Conservation (phyloP, 2,329 filamentous ascomycete genomes). For the Pyrenophora teres region DNA sequence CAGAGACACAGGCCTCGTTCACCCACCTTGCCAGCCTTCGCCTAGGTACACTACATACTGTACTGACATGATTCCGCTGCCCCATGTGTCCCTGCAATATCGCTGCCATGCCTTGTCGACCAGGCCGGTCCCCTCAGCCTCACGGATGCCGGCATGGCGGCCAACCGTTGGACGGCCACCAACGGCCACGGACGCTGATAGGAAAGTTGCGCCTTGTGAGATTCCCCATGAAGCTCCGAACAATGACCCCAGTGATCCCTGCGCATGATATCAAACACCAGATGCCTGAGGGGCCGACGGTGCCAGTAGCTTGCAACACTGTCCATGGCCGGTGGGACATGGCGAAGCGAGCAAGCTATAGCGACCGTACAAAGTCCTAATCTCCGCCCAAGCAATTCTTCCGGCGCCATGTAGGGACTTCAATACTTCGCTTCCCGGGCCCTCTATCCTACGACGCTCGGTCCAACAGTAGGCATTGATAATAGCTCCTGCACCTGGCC, state of each 20-base stretch:
- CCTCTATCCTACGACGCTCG: conserved; percentile 9
- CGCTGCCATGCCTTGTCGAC: conserved; percentile 3
- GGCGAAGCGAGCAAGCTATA: conserved; percentile 17
- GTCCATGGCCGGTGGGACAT: conserved; percentile 2
- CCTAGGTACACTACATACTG: background rate
- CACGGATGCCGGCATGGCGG: conserved; percentile 24
- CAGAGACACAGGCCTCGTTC: conserved; percentile 9
- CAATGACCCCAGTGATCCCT: background rate
- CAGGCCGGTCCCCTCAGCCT: conserved; percentile 14
- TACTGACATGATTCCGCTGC: conserved; percentile 1
- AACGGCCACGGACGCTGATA: conserved; percentile 5
- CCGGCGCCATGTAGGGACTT: conserved; percentile 15
- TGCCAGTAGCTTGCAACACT: conserved; percentile 3
- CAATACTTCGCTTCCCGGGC: conserved; percentile 18
- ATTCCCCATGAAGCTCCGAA: background rate
- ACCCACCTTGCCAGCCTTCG: conserved; percentile 2
- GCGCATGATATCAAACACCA: conserved; percentile 1
- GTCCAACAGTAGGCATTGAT: conserved; percentile 13
- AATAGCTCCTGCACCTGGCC: conserved; percentile 9
- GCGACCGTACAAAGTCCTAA: conserved; percentile 11
- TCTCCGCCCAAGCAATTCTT: conserved; percentile 26
- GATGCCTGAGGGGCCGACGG: conserved; percentile 8
- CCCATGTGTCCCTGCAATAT: background rate
- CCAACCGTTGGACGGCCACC: conserved; percentile 6
- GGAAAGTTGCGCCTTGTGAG: conserved; percentile 9